Evolutionary conservation across 129 eudicot species (phyloP).

Genomic region (Lactuca sativa): DNA sequence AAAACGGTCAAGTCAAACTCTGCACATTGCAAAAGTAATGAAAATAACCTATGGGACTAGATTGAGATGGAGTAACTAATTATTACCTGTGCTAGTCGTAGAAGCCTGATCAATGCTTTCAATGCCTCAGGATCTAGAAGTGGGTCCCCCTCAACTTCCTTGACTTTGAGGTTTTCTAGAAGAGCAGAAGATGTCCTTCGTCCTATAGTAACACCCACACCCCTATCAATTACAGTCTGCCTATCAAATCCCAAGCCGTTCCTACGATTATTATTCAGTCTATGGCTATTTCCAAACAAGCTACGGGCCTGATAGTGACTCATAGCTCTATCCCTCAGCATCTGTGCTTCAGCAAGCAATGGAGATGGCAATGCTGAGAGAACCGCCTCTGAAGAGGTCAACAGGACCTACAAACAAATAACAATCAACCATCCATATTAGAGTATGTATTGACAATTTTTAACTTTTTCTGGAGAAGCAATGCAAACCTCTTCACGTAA

Average conservation of each 20-base stretch:
- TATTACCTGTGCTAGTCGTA: slow-evolving; percentile 80
- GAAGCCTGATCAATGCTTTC: slow-evolving; percentile 79
- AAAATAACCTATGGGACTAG: not conserved
- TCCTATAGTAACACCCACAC: slow-evolving; percentile 84
- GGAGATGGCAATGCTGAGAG: slow-evolving; percentile 97
- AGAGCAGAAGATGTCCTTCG: slow-evolving; percentile 60
- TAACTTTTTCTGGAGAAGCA: slow-evolving; percentile 12
- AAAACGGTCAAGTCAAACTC: slow-evolving; percentile 6
- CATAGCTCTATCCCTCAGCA: slow-evolving; percentile 99
- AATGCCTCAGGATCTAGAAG: slow-evolving; percentile 85
- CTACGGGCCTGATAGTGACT: slow-evolving; percentile 98
- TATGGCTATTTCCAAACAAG: slow-evolving; percentile 84
- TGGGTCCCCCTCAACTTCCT: slow-evolving; percentile 95
- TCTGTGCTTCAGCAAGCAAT: slow-evolving; percentile 96
- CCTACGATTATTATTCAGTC: slow-evolving; percentile 65
- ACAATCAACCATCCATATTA: slow-evolving; percentile 10
- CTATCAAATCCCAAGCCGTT: slow-evolving; percentile 85
- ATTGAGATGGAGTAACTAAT: not conserved
- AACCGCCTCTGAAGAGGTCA: slow-evolving; percentile 96
- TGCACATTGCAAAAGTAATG: not conserved
- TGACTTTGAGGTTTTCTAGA: slow-evolving; percentile 66
- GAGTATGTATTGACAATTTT: not conserved
- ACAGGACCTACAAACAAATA: slow-evolving; percentile 58
- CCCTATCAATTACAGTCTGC: slow-evolving; percentile 83
- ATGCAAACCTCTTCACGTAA: slow-evolving; percentile 93